Conservation (phyloP, 2,329 filamentous ascomycete genomes). For the Fusarium sp. region DNA sequence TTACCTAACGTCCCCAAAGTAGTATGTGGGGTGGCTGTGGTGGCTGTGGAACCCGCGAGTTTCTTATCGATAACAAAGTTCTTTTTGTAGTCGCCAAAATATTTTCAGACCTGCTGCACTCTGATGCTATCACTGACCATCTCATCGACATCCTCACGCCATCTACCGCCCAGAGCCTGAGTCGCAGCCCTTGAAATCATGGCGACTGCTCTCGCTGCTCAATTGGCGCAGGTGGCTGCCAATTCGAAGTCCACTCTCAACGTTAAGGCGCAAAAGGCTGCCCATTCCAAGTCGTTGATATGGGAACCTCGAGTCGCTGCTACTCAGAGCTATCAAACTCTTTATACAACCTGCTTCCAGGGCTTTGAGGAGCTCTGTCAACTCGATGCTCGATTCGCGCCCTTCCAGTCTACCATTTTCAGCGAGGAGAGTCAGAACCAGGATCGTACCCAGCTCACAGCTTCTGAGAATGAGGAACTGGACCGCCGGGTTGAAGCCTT, state of each 20-base stretch:
- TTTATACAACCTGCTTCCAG: conserved; percentile 87
- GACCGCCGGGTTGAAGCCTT: conserved; percentile 83
- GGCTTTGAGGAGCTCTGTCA: conserved; percentile 92
- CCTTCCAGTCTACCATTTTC: conserved; percentile 84
- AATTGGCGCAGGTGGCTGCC: conserved; percentile 91
- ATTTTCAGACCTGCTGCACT: conserved; percentile 43
- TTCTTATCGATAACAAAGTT: conserved; percentile 48
- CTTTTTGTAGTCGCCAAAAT: conserved; percentile 43
- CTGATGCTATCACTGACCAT: conserved; percentile 31
- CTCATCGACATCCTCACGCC: conserved; percentile 32
- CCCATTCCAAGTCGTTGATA: conserved; percentile 93
- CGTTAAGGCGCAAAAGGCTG: conserved; percentile 89
- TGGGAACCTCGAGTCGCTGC: conserved; percentile 88
- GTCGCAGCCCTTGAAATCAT: conserved; percentile 58
- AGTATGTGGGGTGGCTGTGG: not conserved
- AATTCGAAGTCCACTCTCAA: conserved; percentile 92
- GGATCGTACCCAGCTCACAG: conserved; percentile 86
- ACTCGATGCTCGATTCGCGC: conserved; percentile 80
- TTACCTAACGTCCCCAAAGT: not conserved
- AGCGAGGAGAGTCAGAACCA: conserved; percentile 91
- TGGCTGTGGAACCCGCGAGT: not conserved
- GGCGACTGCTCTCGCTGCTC: conserved; percentile 88
- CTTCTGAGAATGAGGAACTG: conserved; percentile 82
- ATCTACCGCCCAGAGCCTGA: conserved; percentile 39
- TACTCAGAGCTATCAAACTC: conserved; percentile 87